Conservation (phyloP, 2,329 filamentous ascomycete genomes). For the Nigrospora osmanthi region DNA sequence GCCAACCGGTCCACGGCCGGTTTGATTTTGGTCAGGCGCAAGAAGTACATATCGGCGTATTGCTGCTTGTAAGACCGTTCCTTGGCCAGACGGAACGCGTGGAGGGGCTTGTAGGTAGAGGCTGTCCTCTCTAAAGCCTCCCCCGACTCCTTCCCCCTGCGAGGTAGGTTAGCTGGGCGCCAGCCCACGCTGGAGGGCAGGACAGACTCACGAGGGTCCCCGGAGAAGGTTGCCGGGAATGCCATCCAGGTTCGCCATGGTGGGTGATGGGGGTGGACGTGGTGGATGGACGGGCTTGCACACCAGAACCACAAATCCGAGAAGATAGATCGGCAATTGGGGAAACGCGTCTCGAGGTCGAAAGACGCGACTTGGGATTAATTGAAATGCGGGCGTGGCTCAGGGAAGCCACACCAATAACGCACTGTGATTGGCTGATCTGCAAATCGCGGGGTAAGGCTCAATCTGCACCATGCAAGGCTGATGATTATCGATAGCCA, state of each 20-base stretch:
- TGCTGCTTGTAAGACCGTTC: slow-evolving; percentile 81
- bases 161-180: not conserved
- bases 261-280: not conserved
- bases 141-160: slow-evolving; percentile 27
- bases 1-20: slow-evolving; percentile 72
- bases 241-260: slow-evolving; percentile 37
- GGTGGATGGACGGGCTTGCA: too few relatives aligned
- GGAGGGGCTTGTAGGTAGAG: slow-evolving; percentile 63
- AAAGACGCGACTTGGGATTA: too few relatives aligned
- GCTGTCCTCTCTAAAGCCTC: slow-evolving; percentile 41
- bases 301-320: too few relatives aligned
- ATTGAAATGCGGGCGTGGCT: too few relatives aligned
- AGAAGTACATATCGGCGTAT: slow-evolving; percentile 95
- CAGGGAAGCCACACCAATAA: too few relatives aligned
- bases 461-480: too few relatives aligned
- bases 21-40: slow-evolving; percentile 82
- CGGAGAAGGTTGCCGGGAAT: slow-evolving; percentile 34
- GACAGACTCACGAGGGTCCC: slow-evolving; percentile 37
- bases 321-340: too few relatives aligned
- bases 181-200: not conserved
- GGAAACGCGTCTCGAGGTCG: too few relatives aligned
- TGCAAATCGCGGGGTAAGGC: too few relatives aligned
- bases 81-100: slow-evolving; percentile 66
- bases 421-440: too few relatives aligned
- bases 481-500: too few relatives aligned